Conservation (phyloP, 306 rosid genomes). For the Geum urbanum region DNA sequence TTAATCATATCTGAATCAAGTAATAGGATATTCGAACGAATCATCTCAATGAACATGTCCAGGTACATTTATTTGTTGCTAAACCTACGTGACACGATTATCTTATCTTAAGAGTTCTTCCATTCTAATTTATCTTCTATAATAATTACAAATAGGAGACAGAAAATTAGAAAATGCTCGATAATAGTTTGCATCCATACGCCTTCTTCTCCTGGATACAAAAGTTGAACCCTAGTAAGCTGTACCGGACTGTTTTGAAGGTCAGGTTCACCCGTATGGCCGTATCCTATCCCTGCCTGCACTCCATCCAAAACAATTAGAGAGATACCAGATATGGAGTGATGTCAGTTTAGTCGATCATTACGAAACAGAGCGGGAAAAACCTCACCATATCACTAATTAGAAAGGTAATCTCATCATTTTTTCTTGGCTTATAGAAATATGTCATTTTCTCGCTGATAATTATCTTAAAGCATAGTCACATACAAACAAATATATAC, state of each 20-base stretch:
- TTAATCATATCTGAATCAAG: too few relatives aligned
- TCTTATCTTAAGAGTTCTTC: not conserved
- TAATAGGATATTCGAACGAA: too few relatives aligned
- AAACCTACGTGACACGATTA: not conserved
- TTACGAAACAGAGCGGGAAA: not conserved
- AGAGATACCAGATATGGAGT: not conserved
- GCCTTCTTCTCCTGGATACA: not conserved
- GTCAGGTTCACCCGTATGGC: slow-evolving; percentile 19
- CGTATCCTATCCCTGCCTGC: not conserved
- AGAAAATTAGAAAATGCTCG: too few relatives aligned
- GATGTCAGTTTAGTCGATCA: not conserved
- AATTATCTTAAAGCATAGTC: too few relatives aligned
- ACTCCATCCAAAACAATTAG: not conserved
- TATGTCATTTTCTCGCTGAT: too few relatives aligned
- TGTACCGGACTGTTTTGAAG: slow-evolving; percentile 3
- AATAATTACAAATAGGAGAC: too few relatives aligned
- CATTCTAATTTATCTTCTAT: not conserved
- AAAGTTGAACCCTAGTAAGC: not conserved
- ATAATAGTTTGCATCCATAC: not conserved
- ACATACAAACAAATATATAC: too few relatives aligned
- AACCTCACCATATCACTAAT: not conserved
- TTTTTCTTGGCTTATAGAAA: not conserved
- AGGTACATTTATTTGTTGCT: not conserved
- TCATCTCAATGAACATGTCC: too few relatives aligned
- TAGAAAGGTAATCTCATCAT: not conserved